Percentiles rank a stretch among this genome's conserved stretches.
Conservation (phyloP, 2,329 filamentous ascomycete genomes). For the Fusarium nelsonii region DNA sequence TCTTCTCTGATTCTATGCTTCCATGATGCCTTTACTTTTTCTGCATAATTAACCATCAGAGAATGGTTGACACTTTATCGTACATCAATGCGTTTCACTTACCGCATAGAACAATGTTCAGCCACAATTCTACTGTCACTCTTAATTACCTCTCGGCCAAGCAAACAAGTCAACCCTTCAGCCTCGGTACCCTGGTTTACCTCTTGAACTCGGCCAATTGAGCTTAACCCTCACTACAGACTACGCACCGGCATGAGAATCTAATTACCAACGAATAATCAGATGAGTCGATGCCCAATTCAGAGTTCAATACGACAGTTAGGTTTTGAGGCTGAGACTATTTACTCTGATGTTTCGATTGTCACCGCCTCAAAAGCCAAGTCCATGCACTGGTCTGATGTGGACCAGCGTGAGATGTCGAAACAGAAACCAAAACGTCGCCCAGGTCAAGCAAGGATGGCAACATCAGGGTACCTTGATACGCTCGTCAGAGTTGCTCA, state of each 20-base stretch:
- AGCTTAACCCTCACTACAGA: neutral
- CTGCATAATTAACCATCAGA: neutral
- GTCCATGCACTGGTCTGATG: neutral
- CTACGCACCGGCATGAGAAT: conserved; percentile 1
- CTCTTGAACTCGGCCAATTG: neutral
- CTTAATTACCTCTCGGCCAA: neutral
- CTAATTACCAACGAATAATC: neutral
- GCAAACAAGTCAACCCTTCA: conserved; percentile 6
- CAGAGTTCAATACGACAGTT: conserved; percentile 10
- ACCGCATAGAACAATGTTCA: neutral
- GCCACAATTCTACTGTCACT: conserved; percentile 1
- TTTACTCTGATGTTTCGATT: neutral
- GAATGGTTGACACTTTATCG: neutral
- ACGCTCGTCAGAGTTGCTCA: conserved; percentile 1
- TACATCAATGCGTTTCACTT: neutral
- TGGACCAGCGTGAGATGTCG: conserved; percentile 12
- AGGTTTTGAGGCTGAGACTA: conserved; percentile 20
- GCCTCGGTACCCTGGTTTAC: neutral
- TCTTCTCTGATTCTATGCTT: conserved; percentile 7
- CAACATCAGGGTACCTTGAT: neutral
- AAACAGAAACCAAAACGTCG: conserved; percentile 20
- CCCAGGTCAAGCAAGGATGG: conserved; percentile 1
- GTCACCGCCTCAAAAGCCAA: conserved; percentile 32
- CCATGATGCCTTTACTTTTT: conserved; percentile 14
- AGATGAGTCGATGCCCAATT: neutral